Percentiles rank a stretch among this genome's conserved stretches.
Evolutionary conservation across 2,329 filamentous ascomycete genomes (phyloP).

Genomic region (Cercospora sp.): DNA sequence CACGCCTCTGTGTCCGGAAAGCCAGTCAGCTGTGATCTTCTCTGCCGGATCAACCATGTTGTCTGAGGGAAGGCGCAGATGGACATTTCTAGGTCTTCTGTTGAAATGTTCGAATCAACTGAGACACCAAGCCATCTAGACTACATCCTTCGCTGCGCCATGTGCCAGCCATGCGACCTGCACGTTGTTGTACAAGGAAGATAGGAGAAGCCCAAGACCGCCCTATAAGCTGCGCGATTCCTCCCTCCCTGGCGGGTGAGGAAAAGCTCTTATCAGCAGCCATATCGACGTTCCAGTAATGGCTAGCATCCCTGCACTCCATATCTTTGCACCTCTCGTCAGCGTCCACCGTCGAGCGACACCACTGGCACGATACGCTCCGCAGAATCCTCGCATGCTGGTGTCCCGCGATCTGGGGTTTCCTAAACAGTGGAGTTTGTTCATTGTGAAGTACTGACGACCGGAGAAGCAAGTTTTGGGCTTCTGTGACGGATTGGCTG

Average conservation of each 20-base stretch:
- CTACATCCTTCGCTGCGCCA: background rate
- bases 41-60: no score
- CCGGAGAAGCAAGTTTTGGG: slow-evolving; percentile 26
- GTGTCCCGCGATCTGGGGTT: slow-evolving; percentile 26
- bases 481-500: background rate
- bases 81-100: no score
- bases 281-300: background rate
- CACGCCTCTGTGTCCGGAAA: no score
- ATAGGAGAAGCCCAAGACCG: background rate
- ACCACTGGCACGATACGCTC: background rate
- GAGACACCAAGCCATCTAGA: background rate
- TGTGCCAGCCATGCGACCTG: background rate
- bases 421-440: slow-evolving; percentile 13
- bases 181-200: background rate
- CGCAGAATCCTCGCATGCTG: slow-evolving; percentile 2
- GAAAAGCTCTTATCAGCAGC: background rate
- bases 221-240: no score
- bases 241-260: no score
- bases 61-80: no score
- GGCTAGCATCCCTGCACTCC: background rate
- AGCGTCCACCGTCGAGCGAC: background rate
- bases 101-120: background rate
- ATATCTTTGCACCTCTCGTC: background rate
- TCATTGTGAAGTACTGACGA: slow-evolving; percentile 13
- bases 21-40: no score